Evolutionary conservation across 73 alveolate species (phyloP).

Genomic region (Halteria grandinella): DNA sequence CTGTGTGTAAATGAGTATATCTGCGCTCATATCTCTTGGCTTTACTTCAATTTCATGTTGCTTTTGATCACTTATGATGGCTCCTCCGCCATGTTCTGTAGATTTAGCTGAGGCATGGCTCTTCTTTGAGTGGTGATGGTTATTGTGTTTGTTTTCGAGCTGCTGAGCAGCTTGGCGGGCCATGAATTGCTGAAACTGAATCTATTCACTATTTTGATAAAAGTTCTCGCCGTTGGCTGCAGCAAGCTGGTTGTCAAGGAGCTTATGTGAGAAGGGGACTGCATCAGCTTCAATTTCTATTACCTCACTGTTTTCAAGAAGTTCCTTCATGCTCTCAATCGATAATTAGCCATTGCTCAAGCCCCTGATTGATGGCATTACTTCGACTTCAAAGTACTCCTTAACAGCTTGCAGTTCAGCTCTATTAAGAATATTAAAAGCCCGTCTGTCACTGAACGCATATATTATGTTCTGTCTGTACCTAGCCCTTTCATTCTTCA

Average conservation of each 20-base stretch:
- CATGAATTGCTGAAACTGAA: no score
- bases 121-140: no score
- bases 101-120: neutral
- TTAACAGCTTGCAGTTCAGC: neutral
- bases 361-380: neutral
- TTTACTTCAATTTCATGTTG: no score
- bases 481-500: neutral
- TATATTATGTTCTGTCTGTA: slow-evolving; percentile 19
- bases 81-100: neutral
- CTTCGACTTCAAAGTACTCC: neutral
- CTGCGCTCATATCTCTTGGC: no score
- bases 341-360: no score
- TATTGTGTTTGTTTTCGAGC: neutral
- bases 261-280: neutral
- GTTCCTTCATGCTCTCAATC: neutral
- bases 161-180: no score
- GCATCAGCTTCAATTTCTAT: slow-evolving; percentile 22
- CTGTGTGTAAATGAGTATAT: no score
- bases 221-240: neutral
- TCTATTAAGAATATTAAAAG: neutral
- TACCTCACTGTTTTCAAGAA: slow-evolving; percentile 4
- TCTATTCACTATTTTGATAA: neutral
- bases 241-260: neutral
- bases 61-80: no score
- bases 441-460: slow-evolving; percentile 29